phyloP scores from a whole-genome alignment of 192 early-diverging fungal genomes.

The Gonapodya prolifera region DNA sequence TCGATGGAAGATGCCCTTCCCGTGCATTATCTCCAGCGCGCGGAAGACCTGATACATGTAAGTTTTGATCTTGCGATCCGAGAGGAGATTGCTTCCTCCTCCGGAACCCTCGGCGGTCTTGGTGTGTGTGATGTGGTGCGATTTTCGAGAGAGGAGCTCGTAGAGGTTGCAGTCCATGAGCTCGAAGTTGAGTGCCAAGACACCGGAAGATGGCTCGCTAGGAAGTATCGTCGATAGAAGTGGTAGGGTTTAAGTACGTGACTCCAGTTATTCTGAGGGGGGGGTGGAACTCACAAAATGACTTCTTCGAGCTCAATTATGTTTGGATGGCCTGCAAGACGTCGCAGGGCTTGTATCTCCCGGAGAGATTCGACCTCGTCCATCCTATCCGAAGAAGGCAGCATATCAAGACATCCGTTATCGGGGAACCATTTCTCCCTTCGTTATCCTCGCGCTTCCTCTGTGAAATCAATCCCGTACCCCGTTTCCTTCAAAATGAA shows the following conservation, averaged over 20 bases:
- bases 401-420: too few species aligned
- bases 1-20: slow-evolving; percentile 51
- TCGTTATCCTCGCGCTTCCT: too few species aligned
- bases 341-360: slow-evolving; percentile 41
- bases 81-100: too few species aligned
- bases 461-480: too few species aligned
- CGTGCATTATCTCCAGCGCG: slow-evolving; percentile 46
- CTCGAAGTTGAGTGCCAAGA: slow-evolving; percentile 42
- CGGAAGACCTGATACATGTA: slow-evolving; percentile 43
- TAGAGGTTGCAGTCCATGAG: slow-evolving; percentile 54
- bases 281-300: slow-evolving; percentile 30
- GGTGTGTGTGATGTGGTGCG: too few species aligned
- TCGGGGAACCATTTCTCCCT: too few species aligned
- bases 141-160: slow-evolving; percentile 43
- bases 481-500: too few species aligned
- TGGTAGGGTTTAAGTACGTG: too few species aligned
- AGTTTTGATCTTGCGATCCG: slow-evolving; percentile 37
- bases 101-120: slow-evolving; percentile 30
- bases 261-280: too few species aligned
- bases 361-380: slow-evolving; percentile 46
- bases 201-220: slow-evolving; percentile 41
- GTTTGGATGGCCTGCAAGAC: slow-evolving; percentile 39
- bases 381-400: too few species aligned
- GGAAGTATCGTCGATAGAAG: too few species aligned
- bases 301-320: slow-evolving; percentile 39